Conservation (phyloP, 1,284 basidiomycete species). For the Fistulina hepatica region DNA sequence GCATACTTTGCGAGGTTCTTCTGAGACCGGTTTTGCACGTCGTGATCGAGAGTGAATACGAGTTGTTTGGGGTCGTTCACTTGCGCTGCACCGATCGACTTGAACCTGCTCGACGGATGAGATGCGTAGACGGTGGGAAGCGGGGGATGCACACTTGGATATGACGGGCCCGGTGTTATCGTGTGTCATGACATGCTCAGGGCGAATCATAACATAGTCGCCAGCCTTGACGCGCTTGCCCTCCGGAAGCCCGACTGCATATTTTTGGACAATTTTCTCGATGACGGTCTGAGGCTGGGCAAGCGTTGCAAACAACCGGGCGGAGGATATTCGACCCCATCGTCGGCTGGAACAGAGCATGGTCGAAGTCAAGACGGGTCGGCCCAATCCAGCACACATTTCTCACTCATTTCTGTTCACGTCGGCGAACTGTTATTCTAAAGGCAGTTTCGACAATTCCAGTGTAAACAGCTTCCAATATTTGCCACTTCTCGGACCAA, state of each 20-base stretch:
- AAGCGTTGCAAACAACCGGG: no score
- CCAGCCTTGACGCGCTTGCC: slow-evolving; percentile 81
- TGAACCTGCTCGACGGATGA: slow-evolving; percentile 54
- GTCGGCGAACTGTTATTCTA: no score
- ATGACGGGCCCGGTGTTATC: slow-evolving; percentile 99
- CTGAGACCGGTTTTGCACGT: slow-evolving; percentile 93
- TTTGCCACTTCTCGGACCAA: no score
- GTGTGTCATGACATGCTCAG: slow-evolving; percentile 96
- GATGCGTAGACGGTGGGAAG: slow-evolving; percentile 5
- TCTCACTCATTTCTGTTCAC: no score
- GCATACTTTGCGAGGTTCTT: slow-evolving; percentile 94
- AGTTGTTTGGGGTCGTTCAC: slow-evolving; percentile 79
- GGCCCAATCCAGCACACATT: no score
- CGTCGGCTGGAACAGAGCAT: no score
- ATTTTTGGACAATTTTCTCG: slow-evolving; percentile 97
- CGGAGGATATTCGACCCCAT: no score
- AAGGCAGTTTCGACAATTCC: no score
- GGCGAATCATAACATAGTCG: slow-evolving; percentile 98
- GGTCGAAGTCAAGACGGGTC: no score
- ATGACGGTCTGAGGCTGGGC: slow-evolving; percentile 92
- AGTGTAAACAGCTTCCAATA: no score
- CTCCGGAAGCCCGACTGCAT: slow-evolving; percentile 78
- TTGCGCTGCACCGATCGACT: slow-evolving; percentile 84
- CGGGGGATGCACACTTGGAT: slow-evolving; percentile 59
- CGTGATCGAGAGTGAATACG: slow-evolving; percentile 96